Conservation (phyloP, 2,329 filamentous ascomycete species). For the Apiospora marii region DNA sequence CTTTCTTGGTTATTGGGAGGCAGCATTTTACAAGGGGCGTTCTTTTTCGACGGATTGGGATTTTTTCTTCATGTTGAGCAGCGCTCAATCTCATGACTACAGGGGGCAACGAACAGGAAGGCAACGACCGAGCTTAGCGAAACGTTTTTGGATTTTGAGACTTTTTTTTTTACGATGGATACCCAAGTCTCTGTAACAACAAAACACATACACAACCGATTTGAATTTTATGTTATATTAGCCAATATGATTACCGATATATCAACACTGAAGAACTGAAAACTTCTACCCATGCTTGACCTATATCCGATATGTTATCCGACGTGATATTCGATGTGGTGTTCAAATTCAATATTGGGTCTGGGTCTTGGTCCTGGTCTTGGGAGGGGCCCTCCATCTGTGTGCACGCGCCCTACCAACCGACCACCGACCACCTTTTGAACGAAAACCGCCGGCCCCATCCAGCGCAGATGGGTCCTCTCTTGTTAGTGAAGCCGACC, state of each 20-base stretch:
- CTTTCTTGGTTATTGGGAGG: conserved; percentile 3
- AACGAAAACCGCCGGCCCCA: neutral
- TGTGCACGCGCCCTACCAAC: neutral
- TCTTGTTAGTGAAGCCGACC: neutral
- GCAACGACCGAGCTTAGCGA: conserved; percentile 2
- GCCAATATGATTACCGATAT: neutral
- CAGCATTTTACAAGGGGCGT: conserved; percentile 15
- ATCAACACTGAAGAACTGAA: neutral
- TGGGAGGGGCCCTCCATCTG: neutral
- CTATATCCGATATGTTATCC: neutral
- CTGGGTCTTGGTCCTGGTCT: neutral
- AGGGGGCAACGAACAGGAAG: neutral
- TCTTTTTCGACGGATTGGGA: neutral
- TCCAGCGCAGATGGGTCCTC: neutral
- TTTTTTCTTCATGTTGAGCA: neutral
- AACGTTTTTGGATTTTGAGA: neutral
- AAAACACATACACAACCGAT: neutral
- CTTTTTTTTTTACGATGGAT: conserved; percentile 4
- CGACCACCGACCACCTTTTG: neutral
- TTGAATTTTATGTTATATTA: neutral
- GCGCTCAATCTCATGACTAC: neutral
- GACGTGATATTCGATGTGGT: too few relatives aligned
- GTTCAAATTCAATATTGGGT: neutral
- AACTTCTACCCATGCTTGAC: neutral
- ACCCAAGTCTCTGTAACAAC: conserved; percentile 5